These are phyloP conservation scores for Fusarium compactum DNA, from an alignment of 2,329 filamentous ascomycete genomes.

Conservation along the genomic window DNA sequence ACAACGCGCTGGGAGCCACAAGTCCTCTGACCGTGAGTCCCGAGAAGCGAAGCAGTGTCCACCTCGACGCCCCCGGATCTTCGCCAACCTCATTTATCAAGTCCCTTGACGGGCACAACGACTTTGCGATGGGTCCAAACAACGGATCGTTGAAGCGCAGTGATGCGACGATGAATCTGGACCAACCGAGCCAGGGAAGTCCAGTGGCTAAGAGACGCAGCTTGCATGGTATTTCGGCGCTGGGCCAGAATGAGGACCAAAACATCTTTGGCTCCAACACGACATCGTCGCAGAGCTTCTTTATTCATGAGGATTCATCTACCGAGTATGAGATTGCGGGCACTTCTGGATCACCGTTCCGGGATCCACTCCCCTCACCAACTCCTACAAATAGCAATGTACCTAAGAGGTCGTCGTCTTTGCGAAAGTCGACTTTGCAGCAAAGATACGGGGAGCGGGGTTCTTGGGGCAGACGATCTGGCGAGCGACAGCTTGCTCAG, in stretches of 20 bases:
- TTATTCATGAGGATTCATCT: constrained; percentile 63
- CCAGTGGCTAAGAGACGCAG: constrained; percentile 93
- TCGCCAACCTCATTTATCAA: constrained; percentile 64
- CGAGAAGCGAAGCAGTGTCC: constrained; percentile 69
- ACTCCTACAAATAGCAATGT: constrained; percentile 64
- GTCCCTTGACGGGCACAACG: constrained; percentile 60
- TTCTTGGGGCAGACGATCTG: constrained; percentile 71
- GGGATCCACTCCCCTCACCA: constrained; percentile 59
- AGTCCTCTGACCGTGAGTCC: constrained; percentile 41
- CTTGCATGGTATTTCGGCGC: constrained; percentile 78
- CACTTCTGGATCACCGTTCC: constrained; percentile 47
- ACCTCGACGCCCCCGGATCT: constrained; percentile 67
- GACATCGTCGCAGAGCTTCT: constrained; percentile 60
- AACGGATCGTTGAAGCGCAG: constrained; percentile 92
- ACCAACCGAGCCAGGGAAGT: constrained; percentile 81
- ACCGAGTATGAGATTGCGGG: constrained; percentile 67
- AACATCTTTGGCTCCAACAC: constrained; percentile 79
- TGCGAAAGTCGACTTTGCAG: constrained; percentile 88
- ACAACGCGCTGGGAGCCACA: constrained; percentile 55
- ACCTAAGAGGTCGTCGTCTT: constrained; percentile 78
- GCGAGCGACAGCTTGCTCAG: constrained; percentile 66
- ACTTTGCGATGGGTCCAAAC: constrained; percentile 50
- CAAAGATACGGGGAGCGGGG: constrained; percentile 80
- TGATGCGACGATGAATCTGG: constrained; percentile 89
- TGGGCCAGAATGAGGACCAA: constrained; percentile 69